Conservation (phyloP, 305 asterid genomes). For the Withania somnifera region DNA sequence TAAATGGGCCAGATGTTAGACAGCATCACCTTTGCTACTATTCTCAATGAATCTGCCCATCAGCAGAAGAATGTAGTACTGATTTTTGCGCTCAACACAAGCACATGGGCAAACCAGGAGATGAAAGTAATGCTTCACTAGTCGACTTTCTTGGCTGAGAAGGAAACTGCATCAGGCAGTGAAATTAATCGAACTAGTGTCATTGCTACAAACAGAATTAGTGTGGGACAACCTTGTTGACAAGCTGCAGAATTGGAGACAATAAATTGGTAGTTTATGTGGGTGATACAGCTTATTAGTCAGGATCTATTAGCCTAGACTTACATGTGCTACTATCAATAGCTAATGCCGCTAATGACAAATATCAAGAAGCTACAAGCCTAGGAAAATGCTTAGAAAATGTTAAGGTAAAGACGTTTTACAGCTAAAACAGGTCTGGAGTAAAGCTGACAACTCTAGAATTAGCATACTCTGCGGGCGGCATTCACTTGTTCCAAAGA, state of each 20-base stretch:
- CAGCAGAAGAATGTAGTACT: neutral
- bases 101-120: neutral
- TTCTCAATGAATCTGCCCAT: neutral
- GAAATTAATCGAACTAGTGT: neutral
- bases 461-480: neutral
- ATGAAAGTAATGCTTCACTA: neutral
- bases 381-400: neutral
- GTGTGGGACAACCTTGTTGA: neutral
- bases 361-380: neutral
- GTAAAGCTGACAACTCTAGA: neutral
- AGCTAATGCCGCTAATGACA: neutral
- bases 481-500: neutral
- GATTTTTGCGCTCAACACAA: neutral
- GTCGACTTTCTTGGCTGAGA: neutral
- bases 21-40: neutral
- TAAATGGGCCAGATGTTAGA: neutral
- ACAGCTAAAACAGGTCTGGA: neutral
- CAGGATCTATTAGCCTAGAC: neutral
- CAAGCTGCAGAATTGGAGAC: neutral
- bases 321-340: neutral
- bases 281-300: neutral
- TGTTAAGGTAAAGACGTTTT: neutral
- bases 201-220: neutral
- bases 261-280: neutral
- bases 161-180: neutral